phyloP scores from a whole-genome alignment of 106 monocot genomes.

The Phalaenopsis aphrodite region DNA sequence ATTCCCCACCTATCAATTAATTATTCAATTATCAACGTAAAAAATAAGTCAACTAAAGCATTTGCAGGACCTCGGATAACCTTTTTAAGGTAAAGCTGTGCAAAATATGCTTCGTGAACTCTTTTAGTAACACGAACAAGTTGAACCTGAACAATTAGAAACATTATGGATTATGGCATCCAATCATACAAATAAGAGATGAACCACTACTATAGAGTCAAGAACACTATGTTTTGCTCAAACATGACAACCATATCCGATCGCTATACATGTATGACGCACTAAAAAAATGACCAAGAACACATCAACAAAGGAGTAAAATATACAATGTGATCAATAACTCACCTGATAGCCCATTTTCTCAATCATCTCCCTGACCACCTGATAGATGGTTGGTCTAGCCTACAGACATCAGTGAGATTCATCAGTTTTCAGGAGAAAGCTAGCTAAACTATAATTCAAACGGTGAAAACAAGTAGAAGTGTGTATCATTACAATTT shows the following conservation, averaged over 20 bases:
- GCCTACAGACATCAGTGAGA: slow-evolving; percentile 25
- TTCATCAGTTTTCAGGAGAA: slow-evolving; percentile 5
- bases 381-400: slow-evolving; percentile 88
- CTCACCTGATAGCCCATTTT: slow-evolving; percentile 88
- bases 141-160: slow-evolving; percentile 37
- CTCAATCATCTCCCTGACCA: slow-evolving; percentile 87
- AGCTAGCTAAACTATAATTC: neutral
- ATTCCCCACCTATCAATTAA: slow-evolving; percentile 32
- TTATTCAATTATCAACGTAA: neutral
- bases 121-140: slow-evolving; percentile 87
- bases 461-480: neutral
- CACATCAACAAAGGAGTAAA: neutral
- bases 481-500: slow-evolving; percentile 45
- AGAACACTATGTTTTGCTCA: neutral
- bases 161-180: neutral
- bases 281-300: neutral
- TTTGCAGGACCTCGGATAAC: slow-evolving; percentile 11
- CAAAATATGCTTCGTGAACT: slow-evolving; percentile 90
- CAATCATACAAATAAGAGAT: neutral
- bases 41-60: neutral
- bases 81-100: slow-evolving; percentile 70
- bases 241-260: neutral
- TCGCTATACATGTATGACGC: neutral
- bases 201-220: too few species aligned
- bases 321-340: neutral